A percentile compares a stretch with the other conserved stretches of the same genome.
Evolutionary conservation across 2,329 filamentous ascomycete genomes (phyloP).

Genomic region (Exophiala bonariae): DNA sequence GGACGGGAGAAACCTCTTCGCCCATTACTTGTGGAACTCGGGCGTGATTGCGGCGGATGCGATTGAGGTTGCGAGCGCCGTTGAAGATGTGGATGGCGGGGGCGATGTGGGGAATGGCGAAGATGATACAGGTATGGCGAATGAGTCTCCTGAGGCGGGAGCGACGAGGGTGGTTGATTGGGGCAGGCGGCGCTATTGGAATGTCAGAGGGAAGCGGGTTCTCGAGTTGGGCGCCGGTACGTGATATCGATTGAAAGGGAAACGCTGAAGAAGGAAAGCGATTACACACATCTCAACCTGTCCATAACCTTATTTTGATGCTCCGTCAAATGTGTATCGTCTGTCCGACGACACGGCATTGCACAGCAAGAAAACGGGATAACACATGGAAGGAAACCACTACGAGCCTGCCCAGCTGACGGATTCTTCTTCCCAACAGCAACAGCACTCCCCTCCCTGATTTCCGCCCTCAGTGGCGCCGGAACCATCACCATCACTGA

Average conservation of each 20-base stretch:
- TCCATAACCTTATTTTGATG: too few species aligned
- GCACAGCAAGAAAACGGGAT: too few species aligned
- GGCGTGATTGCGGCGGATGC: conserved; percentile 44
- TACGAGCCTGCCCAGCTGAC: too few species aligned
- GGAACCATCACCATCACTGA: conserved; percentile 51
- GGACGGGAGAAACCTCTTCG: conserved; percentile 54
- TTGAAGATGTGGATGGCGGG: conserved; percentile 2
- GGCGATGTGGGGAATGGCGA: not conserved
- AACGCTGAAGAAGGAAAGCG: too few species aligned
- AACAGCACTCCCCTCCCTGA: conserved; percentile 42
- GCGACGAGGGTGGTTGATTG: conserved; percentile 14
- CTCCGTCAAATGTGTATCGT: too few species aligned
- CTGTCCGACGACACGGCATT: too few species aligned
- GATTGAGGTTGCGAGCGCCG: conserved; percentile 35
- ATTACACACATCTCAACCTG: too few species aligned
- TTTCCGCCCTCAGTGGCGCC: conserved; percentile 38
- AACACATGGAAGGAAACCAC: too few species aligned
- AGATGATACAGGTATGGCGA: conserved; percentile 13
- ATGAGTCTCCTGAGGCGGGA: conserved; percentile 8
- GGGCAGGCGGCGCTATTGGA: conserved; percentile 36
- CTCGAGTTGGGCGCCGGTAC: conserved; percentile 63
- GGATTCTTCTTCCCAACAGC: conserved; percentile 30
- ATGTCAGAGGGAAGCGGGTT: conserved; percentile 51
- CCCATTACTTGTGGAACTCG: conserved; percentile 62
- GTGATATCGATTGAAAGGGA: conserved; percentile 32